Evolutionary conservation across 331 rosid species (phyloP), one percentile per base, ranked within the genome.

Genomic region (Arachis monticola): DNA sequence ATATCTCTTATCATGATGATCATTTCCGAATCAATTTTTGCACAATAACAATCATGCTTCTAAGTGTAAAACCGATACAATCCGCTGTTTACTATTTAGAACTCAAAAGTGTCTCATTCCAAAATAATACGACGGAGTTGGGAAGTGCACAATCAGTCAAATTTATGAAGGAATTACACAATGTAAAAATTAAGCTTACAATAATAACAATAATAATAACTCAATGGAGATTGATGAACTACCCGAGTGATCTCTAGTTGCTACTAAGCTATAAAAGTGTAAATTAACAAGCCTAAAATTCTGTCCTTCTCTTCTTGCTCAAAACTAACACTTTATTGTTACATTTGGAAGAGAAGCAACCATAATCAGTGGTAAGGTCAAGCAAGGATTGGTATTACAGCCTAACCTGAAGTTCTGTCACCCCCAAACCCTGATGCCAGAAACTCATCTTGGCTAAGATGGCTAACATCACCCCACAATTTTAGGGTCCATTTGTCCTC

Each of bases 381-480:
- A 47, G 68, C 17, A 42, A 70, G 30, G 30, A 27, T 27, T 27
- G 5, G 55, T 3, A 14, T 31, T 61, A 63, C 77, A 70, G 69
- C 58, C 96, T 87, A 87, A 79, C 97, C 97, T 62, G 97, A 94
- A 59, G 67, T 80, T 79, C 47, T 83, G 52, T 92, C 97, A 75
- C 99, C 99, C 32, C 99, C 96, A 77, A 92, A 94, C 73, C 90
- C 96, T 2, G 93, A 83, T 57, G 82, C 73, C 40, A 88, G 88
- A 88, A 57, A 85, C 48, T 59, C 88, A 60, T 92, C 80, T 80
- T 82, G 78, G 64, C 72, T 62, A 67, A 92, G 91, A 87, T 94
- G 97, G 77, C 85, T 81, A 77, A 92, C 87, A 86, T 94, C 97
- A 69, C 91, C 90, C 92, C 93, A 87, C 32, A 81, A 60, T 83